These are phyloP conservation scores for Dendrobium nobile DNA, from an alignment of 106 monocot genomes.

Conservation along the genomic window DNA sequence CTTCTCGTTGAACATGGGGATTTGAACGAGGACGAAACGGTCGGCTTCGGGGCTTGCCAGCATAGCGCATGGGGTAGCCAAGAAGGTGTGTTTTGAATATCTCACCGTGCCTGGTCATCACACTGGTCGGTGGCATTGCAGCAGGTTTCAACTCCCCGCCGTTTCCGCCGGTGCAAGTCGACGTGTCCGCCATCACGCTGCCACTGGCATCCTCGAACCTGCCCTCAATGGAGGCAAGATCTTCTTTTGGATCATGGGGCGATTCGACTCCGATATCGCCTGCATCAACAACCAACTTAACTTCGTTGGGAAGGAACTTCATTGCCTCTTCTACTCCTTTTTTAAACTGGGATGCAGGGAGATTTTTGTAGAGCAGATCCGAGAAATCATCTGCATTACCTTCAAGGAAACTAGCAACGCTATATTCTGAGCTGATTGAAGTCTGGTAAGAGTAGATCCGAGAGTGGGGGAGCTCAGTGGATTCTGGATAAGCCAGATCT, in stretches of 20 bases:
- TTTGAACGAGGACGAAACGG: no score
- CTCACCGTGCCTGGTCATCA: no score
- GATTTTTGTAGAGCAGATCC: constrained; percentile 17
- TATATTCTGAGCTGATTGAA: constrained; percentile 12
- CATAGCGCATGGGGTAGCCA: no score
- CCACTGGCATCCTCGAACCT: constrained; percentile 18
- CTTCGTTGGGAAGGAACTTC: constrained; percentile 39
- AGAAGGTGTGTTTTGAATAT: no score
- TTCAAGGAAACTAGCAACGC: neutral
- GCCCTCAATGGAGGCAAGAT: neutral
- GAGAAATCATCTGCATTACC: neutral
- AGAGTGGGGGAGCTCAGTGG: neutral
- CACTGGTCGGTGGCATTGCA: no score
- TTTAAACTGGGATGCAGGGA: constrained; percentile 28
- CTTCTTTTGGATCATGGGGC: neutral
- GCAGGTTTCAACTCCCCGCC: no score
- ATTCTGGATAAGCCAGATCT: neutral
- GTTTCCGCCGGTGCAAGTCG: no score
- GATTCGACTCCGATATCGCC: neutral
- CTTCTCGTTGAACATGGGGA: no score
- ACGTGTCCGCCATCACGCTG: no score
- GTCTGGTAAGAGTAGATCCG: constrained; percentile 4
- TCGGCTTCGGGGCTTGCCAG: no score
- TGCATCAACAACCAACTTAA: constrained; percentile 18
- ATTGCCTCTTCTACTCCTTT: constrained; percentile 52